These are phyloP conservation scores for Mycena pura DNA, from an alignment of 768 basidiomycete genomes.

Conservation along the genomic window DNA sequence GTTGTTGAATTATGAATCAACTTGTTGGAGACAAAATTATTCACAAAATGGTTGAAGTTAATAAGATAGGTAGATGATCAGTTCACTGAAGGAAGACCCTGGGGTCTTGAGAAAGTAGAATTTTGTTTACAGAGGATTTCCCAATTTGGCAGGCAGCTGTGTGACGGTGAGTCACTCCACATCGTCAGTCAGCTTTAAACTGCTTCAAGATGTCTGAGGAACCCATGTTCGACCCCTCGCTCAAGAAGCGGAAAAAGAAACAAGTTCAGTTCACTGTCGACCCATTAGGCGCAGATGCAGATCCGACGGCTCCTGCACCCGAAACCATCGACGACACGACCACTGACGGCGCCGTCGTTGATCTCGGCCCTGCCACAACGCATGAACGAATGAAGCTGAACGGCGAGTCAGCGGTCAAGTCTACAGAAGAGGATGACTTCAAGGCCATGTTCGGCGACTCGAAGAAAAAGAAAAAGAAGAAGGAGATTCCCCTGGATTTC, in stretches of 20 bases:
- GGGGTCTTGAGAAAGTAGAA: neutral
- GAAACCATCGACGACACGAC: slow-evolving; percentile 74
- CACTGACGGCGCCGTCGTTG: slow-evolving; percentile 72
- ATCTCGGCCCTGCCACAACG: slow-evolving; percentile 77
- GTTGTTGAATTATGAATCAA: no score
- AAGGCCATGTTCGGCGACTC: slow-evolving; percentile 88
- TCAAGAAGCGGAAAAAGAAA: slow-evolving; percentile 91
- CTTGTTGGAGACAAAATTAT: no score
- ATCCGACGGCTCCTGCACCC: slow-evolving; percentile 82
- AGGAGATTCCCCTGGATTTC: slow-evolving; percentile 85
- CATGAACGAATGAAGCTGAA: slow-evolving; percentile 77
- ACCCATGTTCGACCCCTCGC: slow-evolving; percentile 82
- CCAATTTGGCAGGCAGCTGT: slow-evolving; percentile 51
- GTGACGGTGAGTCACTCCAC: neutral
- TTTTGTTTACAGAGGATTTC: slow-evolving; percentile 21
- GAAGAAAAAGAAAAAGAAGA: slow-evolving; percentile 95
- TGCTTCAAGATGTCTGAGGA: slow-evolving; percentile 49
- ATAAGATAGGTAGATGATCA: no score
- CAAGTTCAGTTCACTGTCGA: slow-evolving; percentile 86
- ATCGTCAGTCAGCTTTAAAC: slow-evolving; percentile 3
- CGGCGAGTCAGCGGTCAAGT: slow-evolving; percentile 45
- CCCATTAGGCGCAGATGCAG: slow-evolving; percentile 80
- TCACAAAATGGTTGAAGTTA: no score
- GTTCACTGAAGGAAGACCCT: no score
- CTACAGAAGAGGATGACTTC: slow-evolving; percentile 72